Base-by-base conservation (phyloP, 306 rosid species). In the Glycyrrhiza uralensis region DNA sequence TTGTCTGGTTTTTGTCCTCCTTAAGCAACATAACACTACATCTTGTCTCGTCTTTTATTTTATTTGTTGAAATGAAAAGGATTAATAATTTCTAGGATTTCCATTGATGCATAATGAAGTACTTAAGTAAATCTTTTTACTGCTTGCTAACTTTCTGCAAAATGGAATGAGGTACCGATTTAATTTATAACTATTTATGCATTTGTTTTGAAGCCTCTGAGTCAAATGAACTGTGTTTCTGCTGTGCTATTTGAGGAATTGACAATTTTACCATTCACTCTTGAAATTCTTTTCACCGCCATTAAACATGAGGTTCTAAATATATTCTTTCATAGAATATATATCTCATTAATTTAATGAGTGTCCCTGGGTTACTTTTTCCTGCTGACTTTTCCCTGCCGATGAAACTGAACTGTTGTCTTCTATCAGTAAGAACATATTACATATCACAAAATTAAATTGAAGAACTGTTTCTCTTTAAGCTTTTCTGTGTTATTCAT, bases 341-440 rank as follows among this genome's bases (percentile, higher is more conserved):
- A 19, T 72, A 55, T 71, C 55, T 71, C n/a, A n/a, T n/a, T n/a
- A n/a, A n/a, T 62, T 62, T 63, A 39, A 17, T 7, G 15, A 39
- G 45, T 75, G 58, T 41, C 49, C 9, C 4, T 60, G 10, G 20
- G 50, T 49, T 69, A 33, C 44, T 3, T 12, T 50, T 49, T n/a
- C n/a, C n/a, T n/a, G n/a, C n/a, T n/a, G n/a, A n/a, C n/a, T n/a
- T n/a, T n/a, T 51, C 38, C 42, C 11, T 52, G 44, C 46, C 3
- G 9, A 30, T 29, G 62, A 49, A 50, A 41, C 26, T 56, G 51
- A 47, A 44, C 2, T 13, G 6, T 24, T 57, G 47, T 23, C 23
- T 63, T 69, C 9, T 14, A 39, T n/a, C 33, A 39, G 28, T 66
- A 46, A 47, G 7, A 65, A 78, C 51, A 22, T 45, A 29, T 22